phyloP scores from a whole-genome alignment of 1,139 yeast species.

The Hansenula lynferdii region DNA sequence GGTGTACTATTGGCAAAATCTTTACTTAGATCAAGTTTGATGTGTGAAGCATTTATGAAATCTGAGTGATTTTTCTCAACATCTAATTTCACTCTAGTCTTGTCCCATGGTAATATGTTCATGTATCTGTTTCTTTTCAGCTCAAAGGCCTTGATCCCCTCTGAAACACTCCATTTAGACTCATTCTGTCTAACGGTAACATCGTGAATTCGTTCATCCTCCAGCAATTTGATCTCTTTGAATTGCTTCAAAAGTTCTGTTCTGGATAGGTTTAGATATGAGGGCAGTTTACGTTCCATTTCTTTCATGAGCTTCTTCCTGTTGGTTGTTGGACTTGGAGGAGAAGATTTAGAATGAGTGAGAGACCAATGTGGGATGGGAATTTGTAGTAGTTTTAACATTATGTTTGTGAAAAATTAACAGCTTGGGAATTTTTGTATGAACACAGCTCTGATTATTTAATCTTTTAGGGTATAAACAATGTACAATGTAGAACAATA shows the following conservation, averaged over 20 bases:
- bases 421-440: too few relatives aligned
- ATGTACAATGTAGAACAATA: too few relatives aligned
- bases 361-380: too few relatives aligned
- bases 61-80: conserved; percentile 26
- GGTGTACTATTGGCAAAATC: conserved; percentile 9
- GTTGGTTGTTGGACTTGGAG: background rate
- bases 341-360: too few relatives aligned
- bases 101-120: conserved; percentile 57
- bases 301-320: background rate
- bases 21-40: conserved; percentile 18
- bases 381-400: background rate
- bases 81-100: conserved; percentile 43
- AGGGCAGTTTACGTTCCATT: conserved; percentile 13
- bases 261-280: conserved; percentile 24
- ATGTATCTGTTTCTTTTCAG: conserved; percentile 45
- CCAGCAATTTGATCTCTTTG: conserved; percentile 25
- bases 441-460: too few relatives aligned
- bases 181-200: conserved; percentile 23
- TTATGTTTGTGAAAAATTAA: background rate
- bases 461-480: too few relatives aligned
- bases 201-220: conserved; percentile 30
- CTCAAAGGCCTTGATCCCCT: conserved; percentile 25
- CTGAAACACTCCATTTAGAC: conserved; percentile 28
- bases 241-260: conserved; percentile 22
- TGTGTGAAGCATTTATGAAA: conserved; percentile 39